Percentiles rank a stretch among this genome's conserved stretches.
These are phyloP conservation scores for Chlorella sp. DNA, from an alignment of 139 green algal genomes.

Conservation along the genomic window DNA sequence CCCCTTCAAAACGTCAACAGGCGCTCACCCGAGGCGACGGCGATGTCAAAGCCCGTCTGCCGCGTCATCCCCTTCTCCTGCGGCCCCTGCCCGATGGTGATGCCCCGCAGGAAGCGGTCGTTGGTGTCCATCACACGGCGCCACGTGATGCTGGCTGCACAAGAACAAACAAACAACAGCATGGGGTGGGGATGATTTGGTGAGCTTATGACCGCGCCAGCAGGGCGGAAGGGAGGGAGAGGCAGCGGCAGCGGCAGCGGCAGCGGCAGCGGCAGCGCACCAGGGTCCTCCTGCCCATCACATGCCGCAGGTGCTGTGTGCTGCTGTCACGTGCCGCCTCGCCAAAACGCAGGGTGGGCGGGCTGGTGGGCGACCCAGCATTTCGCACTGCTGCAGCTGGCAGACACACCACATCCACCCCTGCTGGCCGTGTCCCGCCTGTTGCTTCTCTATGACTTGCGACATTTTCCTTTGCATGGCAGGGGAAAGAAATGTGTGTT, in stretches of 20 bases:
- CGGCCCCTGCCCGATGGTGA: slow-evolving; percentile 85
- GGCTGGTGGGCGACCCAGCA: no score
- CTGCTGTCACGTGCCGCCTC: no score
- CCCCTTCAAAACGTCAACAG: not conserved
- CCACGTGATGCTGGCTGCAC: slow-evolving; percentile 76
- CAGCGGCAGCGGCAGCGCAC: no score
- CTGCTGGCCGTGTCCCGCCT: no score
- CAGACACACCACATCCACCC: no score
- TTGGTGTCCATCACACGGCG: slow-evolving; percentile 98
- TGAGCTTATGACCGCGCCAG: no score
- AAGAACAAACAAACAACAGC: not conserved
- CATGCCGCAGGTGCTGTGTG: not conserved
- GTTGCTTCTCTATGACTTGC: no score
- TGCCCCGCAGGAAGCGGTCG: slow-evolving; percentile 90
- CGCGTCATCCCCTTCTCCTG: slow-evolving; percentile 64
- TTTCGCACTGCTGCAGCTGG: no score
- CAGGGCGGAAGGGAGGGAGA: not conserved
- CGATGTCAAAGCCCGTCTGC: slow-evolving; percentile 95
- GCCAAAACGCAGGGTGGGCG: no score
- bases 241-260: not conserved
- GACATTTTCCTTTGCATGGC: no score
- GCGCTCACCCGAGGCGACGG: slow-evolving; percentile 68
- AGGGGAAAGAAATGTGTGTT: no score
- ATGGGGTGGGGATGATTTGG: no score
- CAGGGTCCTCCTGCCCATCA: not conserved